phyloP scores from a whole-genome alignment of 148 eudicot species.

The Nyssa sinensis region DNA sequence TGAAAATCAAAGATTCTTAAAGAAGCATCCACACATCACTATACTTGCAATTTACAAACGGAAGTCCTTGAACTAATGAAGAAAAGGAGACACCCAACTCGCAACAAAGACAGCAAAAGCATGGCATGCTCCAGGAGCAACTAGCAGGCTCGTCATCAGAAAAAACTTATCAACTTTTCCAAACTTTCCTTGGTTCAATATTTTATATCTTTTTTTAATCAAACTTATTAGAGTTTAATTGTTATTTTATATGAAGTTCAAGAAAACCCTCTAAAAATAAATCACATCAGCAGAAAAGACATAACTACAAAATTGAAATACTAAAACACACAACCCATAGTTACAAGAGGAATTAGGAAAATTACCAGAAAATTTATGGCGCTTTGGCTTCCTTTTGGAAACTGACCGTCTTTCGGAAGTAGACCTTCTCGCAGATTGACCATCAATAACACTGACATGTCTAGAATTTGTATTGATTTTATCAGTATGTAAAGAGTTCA shows the following conservation, averaged over 20 bases:
- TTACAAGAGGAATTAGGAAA: not conserved
- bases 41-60: too few relatives aligned
- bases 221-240: not conserved
- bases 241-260: too few relatives aligned
- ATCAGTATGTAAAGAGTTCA: constrained; percentile 31
- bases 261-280: not conserved
- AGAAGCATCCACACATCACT: too few relatives aligned
- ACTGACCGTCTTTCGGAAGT: constrained; percentile 37
- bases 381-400: constrained; percentile 62
- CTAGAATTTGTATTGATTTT: constrained; percentile 28
- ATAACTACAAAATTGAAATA: not conserved
- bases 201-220: too few relatives aligned
- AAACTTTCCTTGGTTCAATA: not conserved
- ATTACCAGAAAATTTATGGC: constrained; percentile 62
- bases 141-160: not conserved
- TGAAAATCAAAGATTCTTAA: too few relatives aligned
- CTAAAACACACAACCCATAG: too few relatives aligned
- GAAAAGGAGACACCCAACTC: too few relatives aligned
- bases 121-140: not conserved
- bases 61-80: too few relatives aligned
- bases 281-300: not conserved
- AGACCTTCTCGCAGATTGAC: constrained; percentile 38
- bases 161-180: not conserved
- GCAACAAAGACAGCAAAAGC: too few relatives aligned
- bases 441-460: constrained; percentile 34